Evolutionary conservation across 345 rosid genomes (phyloP).

Genomic region (Brassica rapa): DNA sequence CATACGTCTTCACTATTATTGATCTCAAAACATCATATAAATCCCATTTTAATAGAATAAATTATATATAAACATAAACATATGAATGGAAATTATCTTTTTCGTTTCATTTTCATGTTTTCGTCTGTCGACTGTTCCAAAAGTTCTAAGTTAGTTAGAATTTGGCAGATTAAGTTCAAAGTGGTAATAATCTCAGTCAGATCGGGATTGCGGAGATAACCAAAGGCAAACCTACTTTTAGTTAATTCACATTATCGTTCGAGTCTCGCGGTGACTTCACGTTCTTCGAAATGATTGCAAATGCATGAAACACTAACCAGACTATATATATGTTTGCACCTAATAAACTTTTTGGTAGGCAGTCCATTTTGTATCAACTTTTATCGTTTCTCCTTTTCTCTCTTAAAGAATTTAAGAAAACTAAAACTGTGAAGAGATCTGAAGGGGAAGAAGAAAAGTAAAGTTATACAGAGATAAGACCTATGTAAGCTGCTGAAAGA

Average conservation of each 20-base stretch:
- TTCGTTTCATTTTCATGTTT: background rate
- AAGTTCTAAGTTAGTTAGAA: background rate
- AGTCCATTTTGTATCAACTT: constrained; percentile 30
- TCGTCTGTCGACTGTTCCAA: background rate
- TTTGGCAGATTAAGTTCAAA: constrained; percentile 6
- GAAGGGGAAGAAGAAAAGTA: background rate
- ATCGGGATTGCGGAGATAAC: constrained; percentile 19
- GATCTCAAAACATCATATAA: background rate
- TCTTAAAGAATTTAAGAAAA: background rate
- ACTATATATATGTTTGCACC: constrained; percentile 1
- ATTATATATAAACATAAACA: background rate
- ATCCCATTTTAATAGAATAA: background rate
- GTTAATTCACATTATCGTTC: constrained; percentile 6
- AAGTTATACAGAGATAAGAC: constrained; percentile 38
- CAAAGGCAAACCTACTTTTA: constrained; percentile 4
- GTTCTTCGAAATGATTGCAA: constrained; percentile 39
- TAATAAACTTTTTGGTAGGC: constrained; percentile 34
- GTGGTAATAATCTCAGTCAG: constrained; percentile 32
- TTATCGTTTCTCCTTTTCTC: background rate
- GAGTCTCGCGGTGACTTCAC: constrained; percentile 23
- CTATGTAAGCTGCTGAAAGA: constrained; percentile 40
- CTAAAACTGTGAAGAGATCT: constrained; percentile 4
- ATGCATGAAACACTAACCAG: constrained; percentile 34
- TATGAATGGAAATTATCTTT: background rate
- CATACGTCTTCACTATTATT: background rate